Conservation (phyloP, 345 rosid genomes). For the Ceriops tagal region DNA sequence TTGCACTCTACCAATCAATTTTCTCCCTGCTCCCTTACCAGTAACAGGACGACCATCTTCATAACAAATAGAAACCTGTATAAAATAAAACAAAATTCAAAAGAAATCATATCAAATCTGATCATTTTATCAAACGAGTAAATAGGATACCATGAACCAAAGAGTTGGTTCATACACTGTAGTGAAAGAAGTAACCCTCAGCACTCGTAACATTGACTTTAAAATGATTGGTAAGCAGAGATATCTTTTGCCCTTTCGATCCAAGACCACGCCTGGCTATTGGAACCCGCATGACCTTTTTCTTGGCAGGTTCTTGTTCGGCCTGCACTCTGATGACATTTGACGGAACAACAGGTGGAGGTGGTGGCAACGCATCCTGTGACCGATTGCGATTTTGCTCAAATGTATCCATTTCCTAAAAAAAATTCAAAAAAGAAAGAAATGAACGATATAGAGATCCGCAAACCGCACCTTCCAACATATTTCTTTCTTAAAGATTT, state of each 20-base stretch:
- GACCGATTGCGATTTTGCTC: background rate
- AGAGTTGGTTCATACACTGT: constrained; percentile 15
- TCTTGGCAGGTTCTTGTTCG: background rate
- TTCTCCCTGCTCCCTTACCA: constrained; percentile 25
- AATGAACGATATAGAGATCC: too few relatives aligned
- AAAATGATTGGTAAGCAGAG: constrained; percentile 25
- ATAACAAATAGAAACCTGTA: constrained; percentile 26
- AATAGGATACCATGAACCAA: background rate
- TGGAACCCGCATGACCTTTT: constrained; percentile 9
- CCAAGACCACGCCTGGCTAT: constrained; percentile 22
- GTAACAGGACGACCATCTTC: constrained; percentile 26
- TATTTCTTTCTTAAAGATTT: too few relatives aligned
- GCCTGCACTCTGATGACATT: background rate
- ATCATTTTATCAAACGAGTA: background rate
- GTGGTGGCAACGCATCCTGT: constrained; percentile 17
- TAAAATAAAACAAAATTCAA: background rate
- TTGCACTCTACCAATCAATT: constrained; percentile 20
- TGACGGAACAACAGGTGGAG: constrained; percentile 13
- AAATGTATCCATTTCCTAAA: background rate
- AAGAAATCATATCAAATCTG: background rate
- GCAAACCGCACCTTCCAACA: too few relatives aligned
- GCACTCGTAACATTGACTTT: constrained; percentile 12
- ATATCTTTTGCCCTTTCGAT: constrained; percentile 16
- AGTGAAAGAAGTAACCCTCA: constrained; percentile 24
- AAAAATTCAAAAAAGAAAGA: too few relatives aligned